These are phyloP conservation scores for Medicago truncatula DNA, from an alignment of 306 rosid species.

Conservation along the genomic window MtrunA17r5.0-ANR NC_053045.1:49829001-49829500, in stretches of 20 bases:
- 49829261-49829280: conserved; percentile 11
- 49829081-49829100: conserved; percentile 6
- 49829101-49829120: conserved; percentile 8
- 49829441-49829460: no score
- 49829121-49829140: conserved; percentile 2
- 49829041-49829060: conserved; percentile 15
- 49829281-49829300: neutral
- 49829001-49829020: neutral
- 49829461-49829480: no score
- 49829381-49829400: neutral
- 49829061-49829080: conserved; percentile 29
- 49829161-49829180: conserved; percentile 27
- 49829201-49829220: neutral
- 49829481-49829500: no score
- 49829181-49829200: neutral
- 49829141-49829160: conserved; percentile 10
- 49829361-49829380: neutral
- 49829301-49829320: neutral
- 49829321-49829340: no score
- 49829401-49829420: no score
- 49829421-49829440: no score
- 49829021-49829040: neutral
- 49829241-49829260: neutral
- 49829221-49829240: conserved; percentile 1
- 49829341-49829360: neutral